Conservation (phyloP, 495 filamentous ascomycete species). For the Clohesyomyces aquaticus region DNA sequence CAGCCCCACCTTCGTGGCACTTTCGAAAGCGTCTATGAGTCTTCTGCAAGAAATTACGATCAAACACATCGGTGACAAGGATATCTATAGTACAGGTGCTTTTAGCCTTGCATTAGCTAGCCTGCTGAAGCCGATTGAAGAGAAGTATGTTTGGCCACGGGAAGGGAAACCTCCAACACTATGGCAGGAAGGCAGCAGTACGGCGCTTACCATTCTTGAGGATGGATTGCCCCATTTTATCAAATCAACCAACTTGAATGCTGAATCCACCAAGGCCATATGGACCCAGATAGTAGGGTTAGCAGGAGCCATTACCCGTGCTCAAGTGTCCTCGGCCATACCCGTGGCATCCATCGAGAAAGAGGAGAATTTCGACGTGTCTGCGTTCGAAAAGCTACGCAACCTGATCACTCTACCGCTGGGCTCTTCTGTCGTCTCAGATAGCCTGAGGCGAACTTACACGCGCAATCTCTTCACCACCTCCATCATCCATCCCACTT, state of each 20-base stretch:
- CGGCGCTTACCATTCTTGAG: slow-evolving; percentile 68
- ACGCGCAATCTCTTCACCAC: slow-evolving; percentile 76
- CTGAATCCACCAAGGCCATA: slow-evolving; percentile 51
- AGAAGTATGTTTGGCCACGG: slow-evolving; percentile 70
- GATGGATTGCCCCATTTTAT: slow-evolving; percentile 56
- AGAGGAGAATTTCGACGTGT: slow-evolving; percentile 81
- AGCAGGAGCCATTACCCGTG: slow-evolving; percentile 61
- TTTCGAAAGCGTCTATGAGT: slow-evolving; percentile 78
- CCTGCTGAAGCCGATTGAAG: slow-evolving; percentile 66
- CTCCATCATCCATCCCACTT: slow-evolving; percentile 76
- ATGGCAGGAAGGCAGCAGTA: slow-evolving; percentile 79
- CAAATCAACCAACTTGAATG: slow-evolving; percentile 44
- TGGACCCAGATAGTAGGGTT: slow-evolving; percentile 66
- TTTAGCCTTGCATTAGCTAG: slow-evolving; percentile 63
- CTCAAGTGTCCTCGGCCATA: slow-evolving; percentile 55
- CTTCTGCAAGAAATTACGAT: slow-evolving; percentile 65
- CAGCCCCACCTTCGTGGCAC: slow-evolving; percentile 76
- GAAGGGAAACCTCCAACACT: slow-evolving; percentile 64
- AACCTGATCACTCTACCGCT: slow-evolving; percentile 75
- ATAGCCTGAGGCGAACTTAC: slow-evolving; percentile 70
- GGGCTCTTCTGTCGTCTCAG: slow-evolving; percentile 65
- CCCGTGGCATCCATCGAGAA: slow-evolving; percentile 53
- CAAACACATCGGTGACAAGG: slow-evolving; percentile 34
- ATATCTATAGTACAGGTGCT: slow-evolving; percentile 32
- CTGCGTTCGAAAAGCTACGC: slow-evolving; percentile 68